phyloP scores from a whole-genome alignment of 1,139 yeast genomes.

The Eremothecium cymbalariae region DNA sequence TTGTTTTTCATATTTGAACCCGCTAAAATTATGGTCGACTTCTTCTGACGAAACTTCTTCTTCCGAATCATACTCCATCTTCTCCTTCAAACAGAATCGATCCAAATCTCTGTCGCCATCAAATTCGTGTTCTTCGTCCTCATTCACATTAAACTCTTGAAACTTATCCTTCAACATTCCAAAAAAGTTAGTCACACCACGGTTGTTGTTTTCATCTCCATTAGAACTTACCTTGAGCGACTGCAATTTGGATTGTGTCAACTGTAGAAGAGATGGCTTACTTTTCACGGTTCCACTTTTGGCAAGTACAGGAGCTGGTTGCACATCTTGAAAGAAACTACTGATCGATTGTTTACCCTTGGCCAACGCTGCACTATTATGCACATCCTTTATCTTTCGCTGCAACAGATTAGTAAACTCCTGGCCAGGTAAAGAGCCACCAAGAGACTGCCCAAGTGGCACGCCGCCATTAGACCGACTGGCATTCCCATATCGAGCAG shows the following conservation, averaged over 20 bases:
- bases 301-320: no score
- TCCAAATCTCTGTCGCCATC: constrained; percentile 14
- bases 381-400: constrained; percentile 17
- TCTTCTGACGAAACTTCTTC: constrained; percentile 3
- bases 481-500: constrained; percentile 17
- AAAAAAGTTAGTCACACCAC: constrained; percentile 1
- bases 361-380: constrained; percentile 18
- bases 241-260: no score
- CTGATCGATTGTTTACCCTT: constrained; percentile 20
- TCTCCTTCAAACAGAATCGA: constrained; percentile 1
- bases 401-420: constrained; percentile 15
- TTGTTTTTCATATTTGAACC: background rate
- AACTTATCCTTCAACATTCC: constrained; percentile 20
- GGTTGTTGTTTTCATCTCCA: no score
- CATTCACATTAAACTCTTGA: constrained; percentile 26
- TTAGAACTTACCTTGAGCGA: no score
- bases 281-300: no score
- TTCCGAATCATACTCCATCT: constrained; percentile 4
- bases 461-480: constrained; percentile 9
- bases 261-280: no score
- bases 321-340: constrained; percentile 15
- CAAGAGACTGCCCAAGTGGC: background rate
- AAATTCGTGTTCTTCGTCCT: constrained; percentile 28
- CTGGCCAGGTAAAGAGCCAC: constrained; percentile 6
- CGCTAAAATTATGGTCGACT: constrained; percentile 2